Percentiles rank a stretch among this genome's conserved stretches.
These are phyloP conservation scores for Helicostylum pulchrum DNA, from an alignment of 192 early-diverging fungal genomes.

Conservation along the genomic window DNA sequence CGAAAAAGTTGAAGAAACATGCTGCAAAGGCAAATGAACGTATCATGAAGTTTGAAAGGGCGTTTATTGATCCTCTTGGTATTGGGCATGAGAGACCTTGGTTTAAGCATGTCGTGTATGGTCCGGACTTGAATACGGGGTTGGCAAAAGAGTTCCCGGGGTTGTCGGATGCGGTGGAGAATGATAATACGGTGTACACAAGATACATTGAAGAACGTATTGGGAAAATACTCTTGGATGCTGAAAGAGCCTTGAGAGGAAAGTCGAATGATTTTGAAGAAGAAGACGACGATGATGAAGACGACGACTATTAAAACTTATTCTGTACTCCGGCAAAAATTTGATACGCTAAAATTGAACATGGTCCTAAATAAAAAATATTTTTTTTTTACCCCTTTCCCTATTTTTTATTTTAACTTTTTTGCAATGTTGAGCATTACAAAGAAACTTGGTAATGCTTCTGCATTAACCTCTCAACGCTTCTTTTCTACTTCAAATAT, in stretches of 20 bases:
- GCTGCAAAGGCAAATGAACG: slow-evolving; percentile 42
- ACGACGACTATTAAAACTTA: background rate
- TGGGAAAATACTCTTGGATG: background rate
- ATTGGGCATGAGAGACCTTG: slow-evolving; percentile 28
- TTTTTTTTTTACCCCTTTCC: background rate
- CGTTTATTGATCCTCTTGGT: slow-evolving; percentile 49
- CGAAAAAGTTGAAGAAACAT: slow-evolving; percentile 13
- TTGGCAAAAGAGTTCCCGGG: slow-evolving; percentile 22
- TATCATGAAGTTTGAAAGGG: slow-evolving; percentile 44
- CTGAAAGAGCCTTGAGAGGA: slow-evolving; percentile 1
- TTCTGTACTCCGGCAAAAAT: background rate
- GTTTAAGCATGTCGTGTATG: slow-evolving; percentile 53
- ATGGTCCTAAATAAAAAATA: too few relatives aligned
- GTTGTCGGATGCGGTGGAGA: background rate
- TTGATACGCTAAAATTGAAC: background rate
- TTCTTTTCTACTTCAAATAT: background rate
- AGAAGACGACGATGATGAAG: background rate
- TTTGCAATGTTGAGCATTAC: background rate
- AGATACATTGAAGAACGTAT: background rate
- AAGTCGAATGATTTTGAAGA: background rate
- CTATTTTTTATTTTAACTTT: background rate
- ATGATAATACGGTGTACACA: background rate
- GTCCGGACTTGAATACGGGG: slow-evolving; percentile 43
- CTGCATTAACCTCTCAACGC: too few relatives aligned
- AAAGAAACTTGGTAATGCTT: too few relatives aligned